Conservation (phyloP, 73 alveolate genomes). For the Paramecium sexaurelia region DNA sequence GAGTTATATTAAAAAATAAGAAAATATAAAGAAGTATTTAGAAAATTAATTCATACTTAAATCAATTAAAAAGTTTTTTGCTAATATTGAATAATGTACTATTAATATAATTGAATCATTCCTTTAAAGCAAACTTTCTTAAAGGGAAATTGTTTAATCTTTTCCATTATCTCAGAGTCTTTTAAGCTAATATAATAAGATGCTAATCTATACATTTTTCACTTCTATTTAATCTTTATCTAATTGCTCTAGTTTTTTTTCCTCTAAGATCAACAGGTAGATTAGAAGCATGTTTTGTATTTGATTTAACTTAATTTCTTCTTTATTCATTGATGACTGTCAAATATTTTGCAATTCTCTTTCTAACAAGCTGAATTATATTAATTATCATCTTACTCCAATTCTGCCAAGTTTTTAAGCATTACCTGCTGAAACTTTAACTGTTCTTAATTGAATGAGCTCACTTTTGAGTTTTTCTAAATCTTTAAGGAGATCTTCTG, state of each 20-base stretch:
- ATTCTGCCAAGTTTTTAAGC: conserved; percentile 44
- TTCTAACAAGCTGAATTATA: conserved; percentile 18
- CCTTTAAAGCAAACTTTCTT: conserved; percentile 46
- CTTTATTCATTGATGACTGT: conserved; percentile 26
- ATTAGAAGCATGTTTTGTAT: background rate
- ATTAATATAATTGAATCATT: background rate
- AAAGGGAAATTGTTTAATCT: conserved; percentile 39
- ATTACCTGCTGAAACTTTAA: conserved; percentile 48
- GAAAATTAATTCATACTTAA: too few species aligned
- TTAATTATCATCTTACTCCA: background rate
- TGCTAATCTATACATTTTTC: background rate
- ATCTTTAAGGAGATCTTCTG: conserved; percentile 1
- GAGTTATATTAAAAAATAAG: too few species aligned
- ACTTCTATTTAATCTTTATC: conserved; percentile 22
- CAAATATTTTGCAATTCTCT: conserved; percentile 21
- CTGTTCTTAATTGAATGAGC: background rate
- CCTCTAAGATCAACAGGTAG: conserved; percentile 38
- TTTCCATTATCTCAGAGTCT: conserved; percentile 46
- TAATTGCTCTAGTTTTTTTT: conserved; percentile 28
- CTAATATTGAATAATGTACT: background rate
- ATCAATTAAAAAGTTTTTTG: too few species aligned
- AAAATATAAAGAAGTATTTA: too few species aligned
- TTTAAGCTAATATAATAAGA: background rate
- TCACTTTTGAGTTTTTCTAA: conserved; percentile 17
- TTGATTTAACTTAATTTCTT: background rate